Evolutionary conservation across 2,329 filamentous ascomycete species (phyloP), one percentile per base, ranked within the genome.

Genomic region (Diaporthe caulivora): DNA sequence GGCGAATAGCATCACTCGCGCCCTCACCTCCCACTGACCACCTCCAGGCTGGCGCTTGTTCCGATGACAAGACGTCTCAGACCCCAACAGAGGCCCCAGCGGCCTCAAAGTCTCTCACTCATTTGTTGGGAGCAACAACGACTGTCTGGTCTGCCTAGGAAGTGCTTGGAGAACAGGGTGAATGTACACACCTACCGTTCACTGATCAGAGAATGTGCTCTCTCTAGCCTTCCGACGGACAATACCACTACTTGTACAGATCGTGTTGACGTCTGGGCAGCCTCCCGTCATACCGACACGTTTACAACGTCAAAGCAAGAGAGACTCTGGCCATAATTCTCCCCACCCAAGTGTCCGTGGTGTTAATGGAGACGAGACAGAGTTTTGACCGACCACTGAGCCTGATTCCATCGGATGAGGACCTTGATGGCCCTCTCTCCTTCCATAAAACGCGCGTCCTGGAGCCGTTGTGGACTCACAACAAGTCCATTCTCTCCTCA

Each of bases 381-480:
- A 51, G 29, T 67, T 67, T 31, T 3, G n/a, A 26, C 31, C 26
- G 3, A 18, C n/a, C 18, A 26, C 44, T 9, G 29, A 53, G 21
- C 21, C 64, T 34, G 24, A 54, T 8, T 24, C 2, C 18, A 34
- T 53, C 34, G 18, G 13, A 55, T 31, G 54, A 24, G 71, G 34
- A 54, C 64, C 71, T 54, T 69, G 64, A 62, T 72, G 71, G 64
- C 40, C 64, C 17, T 49, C 2, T 7, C 21, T 40, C 40, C n/a
- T 24, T 24, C 7, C 55, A 70, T 72, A 72, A 47, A 68, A 68
- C 42, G 55, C 51, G 34, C 64, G 51, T n/a, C 31, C 24, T n/a
- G 26, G 29, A 24, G 53, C 47, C 21, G 4, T 53, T 42, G 44
- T n/a, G 26, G n/a, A n/a, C 3, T 11, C 18, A 11, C 49, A 53